phyloP scores from a whole-genome alignment of 495 filamentous ascomycete genomes.

The Eremomyces bilateralis region DNA sequence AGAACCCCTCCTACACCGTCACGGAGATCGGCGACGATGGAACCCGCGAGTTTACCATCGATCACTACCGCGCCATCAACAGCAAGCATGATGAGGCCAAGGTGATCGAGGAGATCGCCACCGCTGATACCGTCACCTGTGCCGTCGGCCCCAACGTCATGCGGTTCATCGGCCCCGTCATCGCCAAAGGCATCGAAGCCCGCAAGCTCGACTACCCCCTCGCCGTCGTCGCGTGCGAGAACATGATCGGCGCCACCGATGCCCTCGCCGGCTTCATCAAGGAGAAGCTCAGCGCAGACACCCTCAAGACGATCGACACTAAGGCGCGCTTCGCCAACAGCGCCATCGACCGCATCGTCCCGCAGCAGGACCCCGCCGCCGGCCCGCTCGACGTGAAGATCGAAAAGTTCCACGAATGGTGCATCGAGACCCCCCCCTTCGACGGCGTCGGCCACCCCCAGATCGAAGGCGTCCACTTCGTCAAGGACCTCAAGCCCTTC shows the following conservation, averaged over 20 bases:
- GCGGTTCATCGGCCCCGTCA: slow-evolving; percentile 82
- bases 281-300: slow-evolving; percentile 24
- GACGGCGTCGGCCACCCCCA: slow-evolving; percentile 37
- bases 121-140: slow-evolving; percentile 80
- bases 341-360: slow-evolving; percentile 93
- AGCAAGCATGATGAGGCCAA: slow-evolving; percentile 61
- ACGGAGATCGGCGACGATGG: slow-evolving; percentile 81
- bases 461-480: slow-evolving; percentile 79
- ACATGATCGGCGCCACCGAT: slow-evolving; percentile 82
- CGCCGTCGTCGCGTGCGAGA: slow-evolving; percentile 93
- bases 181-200: slow-evolving; percentile 71
- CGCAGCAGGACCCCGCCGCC: slow-evolving; percentile 52
- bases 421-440: slow-evolving; percentile 72
- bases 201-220: slow-evolving; percentile 50
- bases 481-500: slow-evolving; percentile 75
- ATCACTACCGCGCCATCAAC: slow-evolving; percentile 92
- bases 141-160: slow-evolving; percentile 92
- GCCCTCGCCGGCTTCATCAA: slow-evolving; percentile 64
- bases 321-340: slow-evolving; percentile 68
- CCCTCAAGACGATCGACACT: slow-evolving; percentile 18
- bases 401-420: slow-evolving; percentile 98
- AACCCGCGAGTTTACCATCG: slow-evolving; percentile 59
- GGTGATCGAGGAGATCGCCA: slow-evolving; percentile 62
- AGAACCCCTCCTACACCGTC: slow-evolving; percentile 57
- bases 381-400: slow-evolving; percentile 85